Percentiles rank a stretch among this genome's conserved stretches.
Conservation (phyloP, 768 basidiomycete genomes). For the Austroboletus eburneus region DNA sequence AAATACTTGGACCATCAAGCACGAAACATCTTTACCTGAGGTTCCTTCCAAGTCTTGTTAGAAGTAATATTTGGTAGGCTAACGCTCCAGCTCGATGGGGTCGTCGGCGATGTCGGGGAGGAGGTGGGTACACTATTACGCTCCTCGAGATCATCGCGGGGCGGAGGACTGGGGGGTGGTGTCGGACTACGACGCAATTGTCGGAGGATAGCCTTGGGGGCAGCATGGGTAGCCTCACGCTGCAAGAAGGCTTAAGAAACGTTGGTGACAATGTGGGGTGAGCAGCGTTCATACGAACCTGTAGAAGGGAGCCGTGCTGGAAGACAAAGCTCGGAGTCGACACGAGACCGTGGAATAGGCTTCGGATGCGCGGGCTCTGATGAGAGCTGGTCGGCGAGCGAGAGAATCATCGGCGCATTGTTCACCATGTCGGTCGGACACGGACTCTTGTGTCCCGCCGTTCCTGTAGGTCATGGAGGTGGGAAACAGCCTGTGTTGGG, state of each 20-base stretch:
- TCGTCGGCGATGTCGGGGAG: slow-evolving; percentile 22
- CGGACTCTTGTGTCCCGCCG: neutral
- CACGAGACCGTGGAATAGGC: slow-evolving; percentile 35
- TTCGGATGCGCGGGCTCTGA: slow-evolving; percentile 13
- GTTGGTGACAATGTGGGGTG: slow-evolving; percentile 18
- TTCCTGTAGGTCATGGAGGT: slow-evolving; percentile 19
- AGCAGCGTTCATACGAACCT: slow-evolving; percentile 37
- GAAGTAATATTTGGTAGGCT: slow-evolving; percentile 11
- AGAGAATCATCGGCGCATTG: slow-evolving; percentile 38
- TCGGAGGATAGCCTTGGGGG: slow-evolving; percentile 52
- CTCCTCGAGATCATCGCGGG: slow-evolving; percentile 18
- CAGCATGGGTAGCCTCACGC: slow-evolving; percentile 62
- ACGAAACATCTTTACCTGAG: slow-evolving; percentile 38
- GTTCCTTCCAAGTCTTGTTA: slow-evolving; percentile 43
- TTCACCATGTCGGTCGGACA: slow-evolving; percentile 43
- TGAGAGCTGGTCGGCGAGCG: slow-evolving; percentile 26
- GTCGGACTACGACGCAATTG: slow-evolving; percentile 48
- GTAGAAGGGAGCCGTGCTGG: slow-evolving; percentile 66
- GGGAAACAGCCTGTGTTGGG: slow-evolving; percentile 3
- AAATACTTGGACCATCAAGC: neutral
- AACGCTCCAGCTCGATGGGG: slow-evolving; percentile 12
- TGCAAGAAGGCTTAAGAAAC: slow-evolving; percentile 55
- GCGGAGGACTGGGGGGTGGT: slow-evolving; percentile 29
- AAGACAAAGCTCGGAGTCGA: slow-evolving; percentile 53
- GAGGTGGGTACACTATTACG: slow-evolving; percentile 13